Evolutionary conservation across 805 yeast species (phyloP).

Genomic region (Candida germanica): DNA sequence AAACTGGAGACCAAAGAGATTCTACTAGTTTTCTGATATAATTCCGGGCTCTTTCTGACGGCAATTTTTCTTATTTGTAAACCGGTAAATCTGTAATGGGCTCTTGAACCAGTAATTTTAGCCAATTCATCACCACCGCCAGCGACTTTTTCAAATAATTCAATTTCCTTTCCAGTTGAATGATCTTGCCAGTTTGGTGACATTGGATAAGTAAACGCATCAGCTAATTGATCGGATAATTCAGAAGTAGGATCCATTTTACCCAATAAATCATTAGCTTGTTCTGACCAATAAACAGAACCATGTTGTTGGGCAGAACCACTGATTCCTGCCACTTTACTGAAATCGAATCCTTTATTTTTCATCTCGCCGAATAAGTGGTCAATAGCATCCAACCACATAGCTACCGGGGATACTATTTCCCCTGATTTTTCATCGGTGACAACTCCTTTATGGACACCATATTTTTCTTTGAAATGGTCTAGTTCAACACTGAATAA

Average conservation of each 20-base stretch:
- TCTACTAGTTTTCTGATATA: slow-evolving; percentile 53
- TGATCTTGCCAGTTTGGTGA: slow-evolving; percentile 97
- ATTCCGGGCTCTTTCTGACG: slow-evolving; percentile 45
- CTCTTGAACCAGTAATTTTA: slow-evolving; percentile 73
- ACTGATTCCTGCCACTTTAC: slow-evolving; percentile 58
- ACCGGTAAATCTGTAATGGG: slow-evolving; percentile 88
- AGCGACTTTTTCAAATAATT: slow-evolving; percentile 53
- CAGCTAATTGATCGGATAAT: slow-evolving; percentile 46
- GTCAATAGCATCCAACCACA: slow-evolving; percentile 88
- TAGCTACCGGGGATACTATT: slow-evolving; percentile 75
- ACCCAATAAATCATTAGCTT: slow-evolving; percentile 41
- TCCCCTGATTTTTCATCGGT: slow-evolving; percentile 50
- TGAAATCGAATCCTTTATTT: slow-evolving; percentile 52
- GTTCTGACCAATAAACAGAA: slow-evolving; percentile 71
- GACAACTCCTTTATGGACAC: slow-evolving; percentile 69
- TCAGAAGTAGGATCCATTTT: slow-evolving; percentile 28
- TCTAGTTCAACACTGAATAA: slow-evolving; percentile 74
- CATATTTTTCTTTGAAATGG: slow-evolving; percentile 50
- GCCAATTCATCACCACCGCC: slow-evolving; percentile 65
- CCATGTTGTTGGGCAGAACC: slow-evolving; percentile 96
- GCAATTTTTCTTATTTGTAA: slow-evolving; percentile 81
- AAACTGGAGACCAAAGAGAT: slow-evolving; percentile 80
- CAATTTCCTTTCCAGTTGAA: slow-evolving; percentile 70
- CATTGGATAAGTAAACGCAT: slow-evolving; percentile 56
- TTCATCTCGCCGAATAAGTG: slow-evolving; percentile 52